These are phyloP conservation scores for Solanum gracilifrons DNA, from an alignment of 257 asterid species.

Conservation along the genomic window DNA sequence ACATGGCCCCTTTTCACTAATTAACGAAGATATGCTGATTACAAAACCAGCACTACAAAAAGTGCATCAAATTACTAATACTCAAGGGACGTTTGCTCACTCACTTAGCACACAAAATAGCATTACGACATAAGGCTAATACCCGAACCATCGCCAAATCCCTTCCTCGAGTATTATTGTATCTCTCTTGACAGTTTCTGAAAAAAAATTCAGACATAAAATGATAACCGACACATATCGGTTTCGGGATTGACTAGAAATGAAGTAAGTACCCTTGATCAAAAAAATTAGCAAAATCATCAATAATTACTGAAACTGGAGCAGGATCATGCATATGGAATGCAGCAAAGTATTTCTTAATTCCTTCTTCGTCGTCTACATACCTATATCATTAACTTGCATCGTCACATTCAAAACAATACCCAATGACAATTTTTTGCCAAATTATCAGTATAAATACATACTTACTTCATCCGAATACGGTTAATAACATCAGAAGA, in stretches of 20 bases:
- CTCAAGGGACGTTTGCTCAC: slow-evolving; percentile 26
- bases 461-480: slow-evolving; percentile 55
- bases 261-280: slow-evolving; percentile 36
- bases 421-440: background rate
- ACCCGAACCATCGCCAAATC: slow-evolving; percentile 79
- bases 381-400: slow-evolving; percentile 32
- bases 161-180: slow-evolving; percentile 67
- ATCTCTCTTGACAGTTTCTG: slow-evolving; percentile 65
- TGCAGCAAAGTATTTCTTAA: slow-evolving; percentile 80
- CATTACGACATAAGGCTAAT: slow-evolving; percentile 61
- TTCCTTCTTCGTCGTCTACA: slow-evolving; percentile 70
- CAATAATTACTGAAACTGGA: slow-evolving; percentile 57
- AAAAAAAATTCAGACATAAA: background rate
- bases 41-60: background rate
- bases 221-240: background rate
- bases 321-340: slow-evolving; percentile 49
- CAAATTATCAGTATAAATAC: background rate
- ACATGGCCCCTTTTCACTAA: slow-evolving; percentile 39
- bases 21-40: slow-evolving; percentile 5
- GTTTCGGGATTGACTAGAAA: too few relatives aligned
- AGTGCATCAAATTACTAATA: background rate
- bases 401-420: background rate
- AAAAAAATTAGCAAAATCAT: slow-evolving; percentile 77
- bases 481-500: slow-evolving; percentile 50
- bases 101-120: slow-evolving; percentile 64